Percentiles rank a stretch among this genome's conserved stretches.
These are phyloP conservation scores for Platanthera guangdongensis DNA, from an alignment of 106 monocot species.

Conservation along the genomic window DNA sequence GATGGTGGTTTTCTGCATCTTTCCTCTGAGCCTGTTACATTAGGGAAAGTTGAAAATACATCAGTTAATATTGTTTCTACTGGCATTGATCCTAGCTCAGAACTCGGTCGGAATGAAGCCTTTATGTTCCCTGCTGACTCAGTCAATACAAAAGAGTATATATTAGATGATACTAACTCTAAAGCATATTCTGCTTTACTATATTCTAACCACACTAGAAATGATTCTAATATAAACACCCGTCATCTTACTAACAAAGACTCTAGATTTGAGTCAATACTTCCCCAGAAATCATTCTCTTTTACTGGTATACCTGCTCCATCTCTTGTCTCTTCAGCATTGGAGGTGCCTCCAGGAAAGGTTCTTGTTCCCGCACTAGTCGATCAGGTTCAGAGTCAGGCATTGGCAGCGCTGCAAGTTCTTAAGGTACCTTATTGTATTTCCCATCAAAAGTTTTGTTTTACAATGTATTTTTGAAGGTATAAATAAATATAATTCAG, in stretches of 20 bases:
- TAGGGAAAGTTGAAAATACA: slow-evolving; percentile 3
- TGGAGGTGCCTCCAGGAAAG: slow-evolving; percentile 72
- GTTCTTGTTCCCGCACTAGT: slow-evolving; percentile 79
- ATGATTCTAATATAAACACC: slow-evolving; percentile 15
- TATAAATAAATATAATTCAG: background rate
- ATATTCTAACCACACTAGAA: slow-evolving; percentile 8
- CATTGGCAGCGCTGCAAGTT: slow-evolving; percentile 79
- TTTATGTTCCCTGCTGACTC: slow-evolving; percentile 4
- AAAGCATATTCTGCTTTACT: slow-evolving; percentile 12
- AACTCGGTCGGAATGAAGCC: slow-evolving; percentile 20
- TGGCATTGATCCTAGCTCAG: slow-evolving; percentile 12
- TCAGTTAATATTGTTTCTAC: slow-evolving; percentile 17
- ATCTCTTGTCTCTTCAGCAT: slow-evolving; percentile 60
- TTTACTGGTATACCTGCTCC: slow-evolving; percentile 78
- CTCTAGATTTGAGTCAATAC: slow-evolving; percentile 23
- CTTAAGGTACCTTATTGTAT: slow-evolving; percentile 57
- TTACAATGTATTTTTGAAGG: background rate
- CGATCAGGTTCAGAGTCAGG: slow-evolving; percentile 81
- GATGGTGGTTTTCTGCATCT: slow-evolving; percentile 17
- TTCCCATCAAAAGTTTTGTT: background rate
- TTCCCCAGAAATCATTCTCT: slow-evolving; percentile 33
- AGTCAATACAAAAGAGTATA: slow-evolving; percentile 11
- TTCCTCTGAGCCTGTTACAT: slow-evolving; percentile 7
- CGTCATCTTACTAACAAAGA: slow-evolving; percentile 16
- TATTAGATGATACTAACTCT: slow-evolving; percentile 2